phyloP scores from a whole-genome alignment of 768 basidiomycete genomes.

The Hygrophorus pudorinus region DNA sequence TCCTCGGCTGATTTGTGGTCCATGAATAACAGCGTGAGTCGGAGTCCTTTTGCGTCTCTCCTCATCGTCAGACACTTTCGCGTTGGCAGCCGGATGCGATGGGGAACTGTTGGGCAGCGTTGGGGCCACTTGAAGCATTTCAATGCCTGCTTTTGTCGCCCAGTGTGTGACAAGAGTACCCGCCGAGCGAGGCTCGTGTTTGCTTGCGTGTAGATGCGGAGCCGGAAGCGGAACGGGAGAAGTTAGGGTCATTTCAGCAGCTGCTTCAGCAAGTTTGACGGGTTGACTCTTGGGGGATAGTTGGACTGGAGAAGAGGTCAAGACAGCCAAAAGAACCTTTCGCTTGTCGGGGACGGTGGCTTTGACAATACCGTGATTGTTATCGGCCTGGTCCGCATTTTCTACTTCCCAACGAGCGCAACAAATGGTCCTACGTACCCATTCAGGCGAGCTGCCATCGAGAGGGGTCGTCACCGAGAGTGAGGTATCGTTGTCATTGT shows the following conservation, averaged over 20 bases:
- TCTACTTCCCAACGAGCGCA: conserved; percentile 71
- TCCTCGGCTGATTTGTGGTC: conserved; percentile 13
- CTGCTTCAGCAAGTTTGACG: conserved; percentile 20
- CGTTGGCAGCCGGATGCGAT: not conserved
- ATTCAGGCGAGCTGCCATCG: conserved; percentile 54
- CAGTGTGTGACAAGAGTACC: conserved; percentile 57
- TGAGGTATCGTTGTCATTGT: conserved; percentile 12
- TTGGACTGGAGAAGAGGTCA: conserved; percentile 17
- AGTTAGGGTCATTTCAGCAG: conserved; percentile 19
- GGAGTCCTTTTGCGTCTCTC: conserved; percentile 13
- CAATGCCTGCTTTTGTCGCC: conserved; percentile 55
- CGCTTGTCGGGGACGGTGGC: conserved; percentile 15
- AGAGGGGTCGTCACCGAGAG: conserved; percentile 13
- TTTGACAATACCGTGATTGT: conserved; percentile 6
- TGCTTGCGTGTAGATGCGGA: conserved; percentile 39
- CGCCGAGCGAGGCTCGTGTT: conserved; percentile 54
- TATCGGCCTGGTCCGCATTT: conserved; percentile 25
- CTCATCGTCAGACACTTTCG: not conserved
- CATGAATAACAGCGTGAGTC: conserved; percentile 7
- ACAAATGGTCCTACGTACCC: conserved; percentile 78
- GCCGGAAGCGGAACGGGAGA: conserved; percentile 61
- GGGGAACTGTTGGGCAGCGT: not conserved
- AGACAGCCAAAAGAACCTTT: conserved; percentile 57
- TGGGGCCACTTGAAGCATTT: conserved; percentile 41
- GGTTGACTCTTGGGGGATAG: not conserved